Base-by-base conservation (phyloP, 805 yeast species). In the Candida corydali region DNA sequence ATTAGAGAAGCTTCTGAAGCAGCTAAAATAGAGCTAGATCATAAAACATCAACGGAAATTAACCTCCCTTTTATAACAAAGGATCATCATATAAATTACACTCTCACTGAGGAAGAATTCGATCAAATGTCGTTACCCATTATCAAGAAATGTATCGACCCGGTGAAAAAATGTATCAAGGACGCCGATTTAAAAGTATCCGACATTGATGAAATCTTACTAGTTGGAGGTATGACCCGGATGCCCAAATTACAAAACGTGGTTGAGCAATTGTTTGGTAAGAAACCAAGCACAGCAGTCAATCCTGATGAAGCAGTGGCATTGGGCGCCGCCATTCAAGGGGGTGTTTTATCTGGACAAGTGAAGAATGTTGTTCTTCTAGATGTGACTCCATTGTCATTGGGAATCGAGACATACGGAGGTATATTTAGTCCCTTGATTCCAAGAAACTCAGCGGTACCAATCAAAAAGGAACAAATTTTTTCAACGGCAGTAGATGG, bases 261-360 rank as follows among this genome's bases (percentile, higher is more conserved):
- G 6, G 91, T 85, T 15, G 73, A 69, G 43, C 64, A 65, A 8
- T 45, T 80, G 11, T 83, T 85, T 54, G 69, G 73, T 23, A 80
- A 74, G 53, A 68, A 72, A 42, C 89, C 91, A 26, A 81, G 80
- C 36, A 78, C 82, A 29, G 73, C 77, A 14, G 86, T 85, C 9
- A 85, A 85, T 55, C 94, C 95, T n/a, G 95, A 85, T 58, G 95
- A 85, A 61, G 89, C 93, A n/a, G 94, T 85, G 34, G 93, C 94
- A 30, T 63, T 85, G 46, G 95, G 95, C 53, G 95, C 95, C 22
- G 93, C 94, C 32, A 82, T 85, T 50, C 95, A 85, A 64, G 95
- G 91, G 51, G 94, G 89, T 49, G 82, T 85, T 26, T 64, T 85
- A 39, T 81, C 89, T 15, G 95, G 95, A 46, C 87, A 84, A 49